A percentile compares a stretch with the other conserved stretches of the same genome.
Conservation (phyloP, 2,329 filamentous ascomycete species). For the Onygenales sp. region DNA sequence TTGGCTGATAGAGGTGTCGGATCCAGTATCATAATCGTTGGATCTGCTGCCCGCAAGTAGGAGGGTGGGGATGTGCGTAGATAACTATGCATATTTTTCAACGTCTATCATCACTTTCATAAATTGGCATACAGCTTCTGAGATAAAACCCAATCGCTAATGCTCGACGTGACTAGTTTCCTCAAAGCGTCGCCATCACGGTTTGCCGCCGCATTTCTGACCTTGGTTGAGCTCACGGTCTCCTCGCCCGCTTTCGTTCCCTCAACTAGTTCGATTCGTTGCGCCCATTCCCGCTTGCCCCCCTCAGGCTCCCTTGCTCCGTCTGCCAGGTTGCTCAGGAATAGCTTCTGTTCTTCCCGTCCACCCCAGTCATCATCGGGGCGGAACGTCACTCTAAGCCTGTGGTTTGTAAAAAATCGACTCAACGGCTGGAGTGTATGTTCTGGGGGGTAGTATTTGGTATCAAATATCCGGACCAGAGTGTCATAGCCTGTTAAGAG, state of each 20-base stretch:
- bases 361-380: slow-evolving; percentile 32
- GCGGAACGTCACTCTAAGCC: slow-evolving; percentile 35
- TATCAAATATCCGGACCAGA: slow-evolving; percentile 38
- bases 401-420: slow-evolving; percentile 34
- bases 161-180: slow-evolving; percentile 25
- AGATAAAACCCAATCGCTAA: slow-evolving; percentile 24
- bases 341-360: slow-evolving; percentile 29
- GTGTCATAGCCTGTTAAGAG: slow-evolving; percentile 43
- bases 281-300: slow-evolving; percentile 32
- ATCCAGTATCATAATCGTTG: too few species aligned
- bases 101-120: not conserved
- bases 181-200: slow-evolving; percentile 22
- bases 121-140: slow-evolving; percentile 21
- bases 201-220: slow-evolving; percentile 26
- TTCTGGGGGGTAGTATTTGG: slow-evolving; percentile 39
- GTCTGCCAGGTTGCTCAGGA: slow-evolving; percentile 26
- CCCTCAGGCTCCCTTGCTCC: slow-evolving; percentile 29
- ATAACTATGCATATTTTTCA: too few species aligned
- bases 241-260: slow-evolving; percentile 25
- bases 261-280: slow-evolving; percentile 32
- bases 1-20: too few species aligned
- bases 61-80: too few species aligned
- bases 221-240: slow-evolving; percentile 35
- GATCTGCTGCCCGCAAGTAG: too few species aligned
- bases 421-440: slow-evolving; percentile 33